Conservation (phyloP, 2,329 filamentous ascomycete species). For the Zymoseptoria ardabiliae region DNA sequence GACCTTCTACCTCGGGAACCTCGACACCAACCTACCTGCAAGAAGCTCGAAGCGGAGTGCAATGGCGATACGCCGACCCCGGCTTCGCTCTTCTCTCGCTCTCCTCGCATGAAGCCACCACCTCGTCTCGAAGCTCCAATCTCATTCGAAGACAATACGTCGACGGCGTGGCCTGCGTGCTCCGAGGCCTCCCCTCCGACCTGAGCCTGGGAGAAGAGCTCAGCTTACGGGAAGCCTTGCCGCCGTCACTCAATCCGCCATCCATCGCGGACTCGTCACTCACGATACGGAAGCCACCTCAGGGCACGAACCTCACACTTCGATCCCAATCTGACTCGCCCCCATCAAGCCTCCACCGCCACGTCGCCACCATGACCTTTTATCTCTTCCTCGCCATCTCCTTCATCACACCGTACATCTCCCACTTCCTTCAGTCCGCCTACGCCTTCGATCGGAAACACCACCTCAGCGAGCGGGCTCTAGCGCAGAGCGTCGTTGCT, state of each 20-base stretch:
- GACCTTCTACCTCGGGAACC: conserved; percentile 16
- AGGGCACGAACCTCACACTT: not conserved
- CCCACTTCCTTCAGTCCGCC: conserved; percentile 45
- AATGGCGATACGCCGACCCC: conserved; percentile 47
- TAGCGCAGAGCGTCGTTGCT: conserved; percentile 46
- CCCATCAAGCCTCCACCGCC: conserved; percentile 19
- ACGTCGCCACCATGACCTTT: conserved; percentile 15
- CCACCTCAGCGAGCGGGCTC: conserved; percentile 53
- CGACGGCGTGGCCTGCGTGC: conserved; percentile 55
- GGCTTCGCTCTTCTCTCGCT: conserved; percentile 43
- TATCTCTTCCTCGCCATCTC: conserved; percentile 49
- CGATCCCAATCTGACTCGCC: not conserved
- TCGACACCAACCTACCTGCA: conserved; percentile 7
- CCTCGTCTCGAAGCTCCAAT: conserved; percentile 33
- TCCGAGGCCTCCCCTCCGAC: conserved; percentile 54
- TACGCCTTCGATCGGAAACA: conserved; percentile 61
- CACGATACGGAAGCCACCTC: not conserved
- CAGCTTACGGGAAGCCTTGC: conserved; percentile 47
- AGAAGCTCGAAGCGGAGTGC: conserved; percentile 32
- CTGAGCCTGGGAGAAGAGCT: conserved; percentile 49
- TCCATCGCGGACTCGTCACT: conserved; percentile 5
- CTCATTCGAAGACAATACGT: conserved; percentile 58
- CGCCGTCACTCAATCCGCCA: conserved; percentile 19
- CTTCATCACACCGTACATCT: conserved; percentile 55
- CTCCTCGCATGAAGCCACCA: conserved; percentile 40